phyloP scores from a whole-genome alignment of 345 rosid genomes.

The Cardiospermum halicacabum region DNA sequence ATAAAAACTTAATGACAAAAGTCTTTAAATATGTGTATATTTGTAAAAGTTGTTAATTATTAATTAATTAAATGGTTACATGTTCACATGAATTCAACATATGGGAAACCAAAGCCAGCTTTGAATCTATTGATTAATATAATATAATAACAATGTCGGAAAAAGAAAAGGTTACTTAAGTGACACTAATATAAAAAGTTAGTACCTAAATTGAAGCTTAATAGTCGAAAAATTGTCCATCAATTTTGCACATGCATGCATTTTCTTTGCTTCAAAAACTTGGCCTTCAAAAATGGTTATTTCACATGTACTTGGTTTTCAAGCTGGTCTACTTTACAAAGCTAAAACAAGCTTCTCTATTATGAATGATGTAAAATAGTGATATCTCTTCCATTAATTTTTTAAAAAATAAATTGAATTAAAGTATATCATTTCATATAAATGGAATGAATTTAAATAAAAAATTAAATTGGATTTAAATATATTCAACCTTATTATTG shows the following conservation, averaged over 20 bases:
- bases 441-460: no score
- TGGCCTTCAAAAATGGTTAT: neutral
- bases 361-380: no score
- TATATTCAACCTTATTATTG: no score
- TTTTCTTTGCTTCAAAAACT: neutral
- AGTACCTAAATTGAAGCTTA: neutral
- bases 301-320: neutral
- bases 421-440: no score
- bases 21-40: neutral
- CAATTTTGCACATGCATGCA: neutral
- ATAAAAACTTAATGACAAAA: neutral
- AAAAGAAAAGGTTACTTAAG: neutral
- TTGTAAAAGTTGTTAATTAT: neutral
- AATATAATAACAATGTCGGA: neutral
- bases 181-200: neutral
- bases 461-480: no score
- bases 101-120: neutral
- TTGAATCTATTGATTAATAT: neutral
- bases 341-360: no score
- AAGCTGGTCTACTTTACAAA: neutral
- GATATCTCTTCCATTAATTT: no score
- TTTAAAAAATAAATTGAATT: no score
- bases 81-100: neutral
- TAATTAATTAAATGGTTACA: neutral
- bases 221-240: neutral